Evolutionary conservation across 2,329 filamentous ascomycete genomes (phyloP), one percentile per base, ranked within the genome.

Genomic region (Ophiosphaerella narmari): DNA sequence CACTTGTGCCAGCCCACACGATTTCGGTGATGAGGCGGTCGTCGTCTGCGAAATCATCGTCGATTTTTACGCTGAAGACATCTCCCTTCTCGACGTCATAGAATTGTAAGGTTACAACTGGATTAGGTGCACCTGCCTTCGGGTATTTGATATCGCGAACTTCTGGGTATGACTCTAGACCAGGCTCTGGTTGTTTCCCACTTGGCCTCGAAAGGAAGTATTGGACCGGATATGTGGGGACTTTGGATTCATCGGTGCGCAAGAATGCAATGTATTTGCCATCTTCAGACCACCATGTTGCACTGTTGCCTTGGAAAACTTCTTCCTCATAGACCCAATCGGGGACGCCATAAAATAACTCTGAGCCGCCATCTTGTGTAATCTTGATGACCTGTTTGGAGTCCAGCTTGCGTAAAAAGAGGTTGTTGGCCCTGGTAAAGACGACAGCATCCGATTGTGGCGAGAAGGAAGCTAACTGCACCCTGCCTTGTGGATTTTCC

Each of bases 251-350:
- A 70, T 99, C 94, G 5, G 94, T 99, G 26, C 91, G 87, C 52
- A 99, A 78, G 72, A 96, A 99, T 18, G 94, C 91, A 50, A 99
- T 76, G 68, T 89, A 96, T 63, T 91, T 88, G 43, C 92, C 94
- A 70, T 95, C 90, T 32, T 87, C 82, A 31, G 91, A 93, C 92
- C 92, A 99, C 94, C 95, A 99, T 1, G 92, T 95, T 5, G 90
- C 93, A 54, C 84, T 90, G 61, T 90, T 89, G 1, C 84, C 87
- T 12, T 78, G 74, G 55, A 97, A 90, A 3, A 96, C 90, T 71
- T 96, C 91, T 63, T 88, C 86, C 68, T 95, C 90, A 65, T 96
- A 96, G 0, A 97, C 94, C 94, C 94, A 99, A 72, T 99, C 95
- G 0, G 94, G 94, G 16, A 97, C 85, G 14, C 94, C 94, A 65